Conservation (phyloP, 2,329 filamentous ascomycete species). For the Parastagonospora avenae region DNA sequence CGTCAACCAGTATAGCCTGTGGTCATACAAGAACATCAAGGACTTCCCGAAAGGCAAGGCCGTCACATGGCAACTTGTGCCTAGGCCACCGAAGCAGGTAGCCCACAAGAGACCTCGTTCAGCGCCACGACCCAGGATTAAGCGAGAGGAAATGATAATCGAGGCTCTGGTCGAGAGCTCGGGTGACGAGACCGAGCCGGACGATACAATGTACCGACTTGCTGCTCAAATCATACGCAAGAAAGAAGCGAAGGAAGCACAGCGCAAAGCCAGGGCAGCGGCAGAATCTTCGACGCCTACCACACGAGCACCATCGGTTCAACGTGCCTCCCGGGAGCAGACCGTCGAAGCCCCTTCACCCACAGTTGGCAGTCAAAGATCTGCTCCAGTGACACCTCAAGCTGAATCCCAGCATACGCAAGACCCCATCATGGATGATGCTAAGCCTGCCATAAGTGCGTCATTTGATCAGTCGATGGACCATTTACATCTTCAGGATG, state of each 20-base stretch:
- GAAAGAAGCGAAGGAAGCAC: not conserved
- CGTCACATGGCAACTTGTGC: constrained; percentile 28
- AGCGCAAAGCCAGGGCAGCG: not conserved
- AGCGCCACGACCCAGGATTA: not conserved
- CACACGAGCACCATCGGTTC: not conserved
- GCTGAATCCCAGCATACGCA: no score
- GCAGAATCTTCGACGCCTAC: not conserved
- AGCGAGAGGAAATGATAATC: constrained; percentile 1
- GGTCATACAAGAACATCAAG: constrained; percentile 19
- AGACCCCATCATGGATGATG: not conserved
- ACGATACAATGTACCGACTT: constrained; percentile 13
- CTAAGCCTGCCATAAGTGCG: not conserved
- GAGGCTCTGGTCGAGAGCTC: constrained; percentile 12
- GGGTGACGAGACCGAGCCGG: constrained; percentile 29
- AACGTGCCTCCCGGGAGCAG: not conserved
- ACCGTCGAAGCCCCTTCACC: no score
- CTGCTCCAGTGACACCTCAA: no score
- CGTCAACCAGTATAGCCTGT: constrained; percentile 28
- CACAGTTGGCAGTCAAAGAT: no score
- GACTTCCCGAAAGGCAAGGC: constrained; percentile 19
- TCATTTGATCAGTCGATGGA: not conserved
- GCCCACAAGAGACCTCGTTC: constrained; percentile 18
- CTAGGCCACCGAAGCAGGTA: constrained; percentile 21
- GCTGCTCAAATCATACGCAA: not conserved
- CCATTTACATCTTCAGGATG: not conserved